Base-by-base conservation (phyloP, 768 basidiomycete genomes). In the Crepidotus variabilis region DNA sequence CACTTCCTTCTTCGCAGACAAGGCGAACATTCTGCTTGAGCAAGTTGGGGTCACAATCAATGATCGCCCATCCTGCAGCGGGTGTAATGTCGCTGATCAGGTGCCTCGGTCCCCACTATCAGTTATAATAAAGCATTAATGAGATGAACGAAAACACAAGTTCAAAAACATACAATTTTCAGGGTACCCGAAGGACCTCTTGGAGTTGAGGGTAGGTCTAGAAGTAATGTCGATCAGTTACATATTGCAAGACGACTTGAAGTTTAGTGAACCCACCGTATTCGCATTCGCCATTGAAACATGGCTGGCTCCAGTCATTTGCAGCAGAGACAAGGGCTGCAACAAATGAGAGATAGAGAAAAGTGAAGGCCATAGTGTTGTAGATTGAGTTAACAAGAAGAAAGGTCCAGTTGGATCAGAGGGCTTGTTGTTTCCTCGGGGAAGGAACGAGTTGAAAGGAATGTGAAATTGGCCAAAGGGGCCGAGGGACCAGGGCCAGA, bases 61-160 rank as follows among this genome's bases (percentile, higher is more conserved):
- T 56, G 48, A 77, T 72, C 21, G 64, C 60, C 75, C 76, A 77
- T 33, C 72, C 74, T 16, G 74, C 75, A 28, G 74, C 75, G 7
- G 60, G 11, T 2, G 76, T 77, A 47, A 77, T 71, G 54, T 77
- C 75, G 1, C 72, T 67, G 36, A 76, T 68, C 1, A 67, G 61
- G 33, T 63, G 55, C 5, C 54, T 32, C 3, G 63, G 58, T 6
- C 65, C 65, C 66, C 65, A 69, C 64, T 67, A 48, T 50, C 2
- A 33, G 45, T 1, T 9, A n/a, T n/a, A 1, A 20, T 45, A 11
- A 54, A 11, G 48, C n/a, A 43, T 20, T 21, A 10, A 45, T 21
- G 23, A 49, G 14, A 47, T 33, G 2, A 6, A 4, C 11, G 3
- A 35, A 32, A 22, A 49, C 1, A 3, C 28, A 28, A 28, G 28